Evolutionary conservation across 2,329 filamentous ascomycete genomes (phyloP).

Genomic region (Geosmithia morbida): DNA sequence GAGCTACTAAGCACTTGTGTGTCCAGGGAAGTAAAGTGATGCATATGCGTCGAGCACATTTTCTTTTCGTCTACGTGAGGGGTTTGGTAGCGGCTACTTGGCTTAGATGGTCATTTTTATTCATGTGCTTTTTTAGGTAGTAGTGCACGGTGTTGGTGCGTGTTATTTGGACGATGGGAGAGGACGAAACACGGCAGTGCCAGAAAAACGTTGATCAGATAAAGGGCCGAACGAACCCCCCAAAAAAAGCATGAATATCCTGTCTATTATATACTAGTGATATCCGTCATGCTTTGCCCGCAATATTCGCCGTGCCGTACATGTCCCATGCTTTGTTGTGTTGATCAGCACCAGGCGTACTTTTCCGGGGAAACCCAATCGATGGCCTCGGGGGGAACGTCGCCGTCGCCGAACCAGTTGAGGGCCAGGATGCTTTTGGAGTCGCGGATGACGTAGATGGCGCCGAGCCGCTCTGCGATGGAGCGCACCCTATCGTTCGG

Average conservation of each 20-base stretch:
- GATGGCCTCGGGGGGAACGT: slow-evolving; percentile 28
- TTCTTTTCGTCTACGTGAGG: neutral
- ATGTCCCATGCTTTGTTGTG: neutral
- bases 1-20: slow-evolving; percentile 42
- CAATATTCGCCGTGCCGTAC: too few species aligned
- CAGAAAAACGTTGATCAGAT: neutral
- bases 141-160: too few species aligned
- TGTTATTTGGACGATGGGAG: too few species aligned
- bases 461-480: slow-evolving; percentile 32
- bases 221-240: neutral
- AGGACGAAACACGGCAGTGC: too few species aligned
- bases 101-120: too few species aligned
- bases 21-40: slow-evolving; percentile 5
- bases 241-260: neutral
- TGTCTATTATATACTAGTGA: neutral
- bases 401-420: slow-evolving; percentile 50
- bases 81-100: too few species aligned
- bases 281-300: too few species aligned
- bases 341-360: slow-evolving; percentile 55
- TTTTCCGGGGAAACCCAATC: slow-evolving; percentile 69
- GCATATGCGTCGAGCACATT: slow-evolving; percentile 5
- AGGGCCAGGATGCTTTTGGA: slow-evolving; percentile 55
- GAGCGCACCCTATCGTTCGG: slow-evolving; percentile 40
- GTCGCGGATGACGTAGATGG: slow-evolving; percentile 40
- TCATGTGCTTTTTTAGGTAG: too few species aligned